These are phyloP conservation scores for Omphalotus olearius DNA, from an alignment of 1,284 basidiomycete genomes.

Conservation along the genomic window DNA sequence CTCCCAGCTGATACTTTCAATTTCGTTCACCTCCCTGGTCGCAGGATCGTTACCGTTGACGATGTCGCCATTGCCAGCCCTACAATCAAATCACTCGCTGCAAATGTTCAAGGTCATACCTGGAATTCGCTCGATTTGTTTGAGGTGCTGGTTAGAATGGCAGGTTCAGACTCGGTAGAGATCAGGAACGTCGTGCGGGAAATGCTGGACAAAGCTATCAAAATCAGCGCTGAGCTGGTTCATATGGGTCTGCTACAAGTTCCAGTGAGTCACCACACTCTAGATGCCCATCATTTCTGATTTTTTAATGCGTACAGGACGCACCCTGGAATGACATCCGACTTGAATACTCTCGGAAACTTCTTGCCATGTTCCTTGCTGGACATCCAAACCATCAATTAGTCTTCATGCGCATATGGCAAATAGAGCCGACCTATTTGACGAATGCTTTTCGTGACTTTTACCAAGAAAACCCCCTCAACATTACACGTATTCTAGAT, in stretches of 20 bases:
- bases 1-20: constrained; percentile 89
- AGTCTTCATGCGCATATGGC: constrained; percentile 95
- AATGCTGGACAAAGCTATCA: constrained; percentile 89
- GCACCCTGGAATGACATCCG: constrained; percentile 87
- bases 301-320: constrained; percentile 37
- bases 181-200: constrained; percentile 77
- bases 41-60: constrained; percentile 80
- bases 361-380: constrained; percentile 88
- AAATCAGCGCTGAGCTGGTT: constrained; percentile 91
- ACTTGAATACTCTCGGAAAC: constrained; percentile 79
- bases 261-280: constrained; percentile 51
- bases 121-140: constrained; percentile 96
- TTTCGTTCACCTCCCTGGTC: constrained; percentile 80
- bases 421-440: constrained; percentile 82
- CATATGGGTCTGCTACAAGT: constrained; percentile 92
- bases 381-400: constrained; percentile 93
- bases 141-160: constrained; percentile 78
- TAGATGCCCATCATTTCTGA: neutral
- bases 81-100: constrained; percentile 82
- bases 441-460: constrained; percentile 87
- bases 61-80: constrained; percentile 80
- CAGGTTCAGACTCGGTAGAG: constrained; percentile 67
- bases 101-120: constrained; percentile 83
- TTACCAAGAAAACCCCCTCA: constrained; percentile 89
- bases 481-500: constrained; percentile 92